Percentiles rank a stretch among this genome's conserved stretches.
Conservation (phyloP, 306 rosid species). For the Fragaria ananassa region DNA sequence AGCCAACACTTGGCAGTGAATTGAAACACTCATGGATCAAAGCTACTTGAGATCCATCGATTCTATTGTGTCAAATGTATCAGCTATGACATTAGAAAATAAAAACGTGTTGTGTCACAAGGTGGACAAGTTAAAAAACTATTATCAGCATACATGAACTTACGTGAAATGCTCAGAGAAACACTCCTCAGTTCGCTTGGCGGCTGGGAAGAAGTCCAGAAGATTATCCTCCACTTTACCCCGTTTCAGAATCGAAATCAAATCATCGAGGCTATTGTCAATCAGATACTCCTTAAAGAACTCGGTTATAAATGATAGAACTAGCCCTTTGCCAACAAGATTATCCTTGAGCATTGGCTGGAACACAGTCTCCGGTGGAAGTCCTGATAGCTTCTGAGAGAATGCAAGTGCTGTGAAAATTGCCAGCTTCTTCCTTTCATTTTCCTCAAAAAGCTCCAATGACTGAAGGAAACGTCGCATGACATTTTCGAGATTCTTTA, state of each 20-base stretch:
- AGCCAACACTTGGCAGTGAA: neutral
- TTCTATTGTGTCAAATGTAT: neutral
- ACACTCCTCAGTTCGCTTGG: constrained; percentile 74
- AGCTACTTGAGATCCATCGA: neutral
- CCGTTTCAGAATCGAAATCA: constrained; percentile 88
- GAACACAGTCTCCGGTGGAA: constrained; percentile 96
- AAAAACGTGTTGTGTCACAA: neutral
- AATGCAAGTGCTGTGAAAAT: constrained; percentile 99
- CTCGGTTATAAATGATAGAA: constrained; percentile 85
- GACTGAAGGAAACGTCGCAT: constrained; percentile 95
- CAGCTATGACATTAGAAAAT: neutral
- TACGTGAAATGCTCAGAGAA: constrained; percentile 98
- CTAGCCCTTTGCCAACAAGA: constrained; percentile 99
- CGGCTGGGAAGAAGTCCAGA: constrained; percentile 79
- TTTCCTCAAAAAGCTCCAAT: constrained; percentile 96
- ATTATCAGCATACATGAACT: constrained; percentile 24
- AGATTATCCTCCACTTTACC: constrained; percentile 97
- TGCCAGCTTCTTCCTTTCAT: constrained; percentile 98
- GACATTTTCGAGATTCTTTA: constrained; percentile 97
- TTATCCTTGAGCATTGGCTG: constrained; percentile 98
- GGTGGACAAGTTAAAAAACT: neutral
- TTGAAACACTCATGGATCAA: neutral
- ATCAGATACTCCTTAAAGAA: constrained; percentile 93
- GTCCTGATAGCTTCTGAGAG: constrained; percentile 98
- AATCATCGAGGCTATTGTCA: constrained; percentile 97